phyloP scores from a whole-genome alignment of 148 eudicot genomes.

The Beta vulgaris region DNA sequence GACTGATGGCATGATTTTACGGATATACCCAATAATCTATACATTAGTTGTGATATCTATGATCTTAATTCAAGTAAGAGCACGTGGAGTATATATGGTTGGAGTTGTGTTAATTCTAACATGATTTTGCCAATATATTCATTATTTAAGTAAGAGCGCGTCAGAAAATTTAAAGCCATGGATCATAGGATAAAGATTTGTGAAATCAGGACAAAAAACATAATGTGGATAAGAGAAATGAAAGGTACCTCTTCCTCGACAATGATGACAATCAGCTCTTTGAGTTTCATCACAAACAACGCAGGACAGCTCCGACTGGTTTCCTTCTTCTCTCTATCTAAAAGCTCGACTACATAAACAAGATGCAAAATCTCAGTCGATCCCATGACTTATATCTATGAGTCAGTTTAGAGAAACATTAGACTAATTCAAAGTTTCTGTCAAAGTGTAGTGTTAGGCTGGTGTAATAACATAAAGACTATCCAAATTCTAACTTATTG shows the following conservation, averaged over 20 bases:
- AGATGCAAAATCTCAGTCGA: constrained; percentile 2
- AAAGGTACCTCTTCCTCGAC: constrained; percentile 62
- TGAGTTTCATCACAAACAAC: constrained; percentile 68
- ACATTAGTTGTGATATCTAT: too few species aligned
- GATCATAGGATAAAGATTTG: not conserved
- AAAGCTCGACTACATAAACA: constrained; percentile 68
- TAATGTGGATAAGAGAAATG: constrained; percentile 15
- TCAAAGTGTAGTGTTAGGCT: too few species aligned
- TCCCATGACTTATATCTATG: not conserved
- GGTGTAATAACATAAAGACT: too few species aligned
- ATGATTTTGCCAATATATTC: too few species aligned
- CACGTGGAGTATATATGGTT: too few species aligned
- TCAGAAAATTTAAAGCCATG: too few species aligned
- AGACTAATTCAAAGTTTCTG: not conserved
- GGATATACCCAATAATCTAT: too few species aligned
- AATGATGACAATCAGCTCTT: constrained; percentile 61
- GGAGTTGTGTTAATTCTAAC: too few species aligned
- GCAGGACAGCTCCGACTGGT: constrained; percentile 72
- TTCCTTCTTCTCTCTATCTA: constrained; percentile 39
- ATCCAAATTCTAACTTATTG: too few species aligned
- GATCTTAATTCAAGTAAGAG: too few species aligned
- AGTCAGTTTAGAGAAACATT: not conserved
- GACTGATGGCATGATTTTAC: too few species aligned
- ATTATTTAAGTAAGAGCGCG: too few species aligned
- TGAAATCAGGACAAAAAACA: not conserved